Base-by-base conservation (phyloP, 2,329 filamentous ascomycete species). In the Elsinoe necatrix region DNA sequence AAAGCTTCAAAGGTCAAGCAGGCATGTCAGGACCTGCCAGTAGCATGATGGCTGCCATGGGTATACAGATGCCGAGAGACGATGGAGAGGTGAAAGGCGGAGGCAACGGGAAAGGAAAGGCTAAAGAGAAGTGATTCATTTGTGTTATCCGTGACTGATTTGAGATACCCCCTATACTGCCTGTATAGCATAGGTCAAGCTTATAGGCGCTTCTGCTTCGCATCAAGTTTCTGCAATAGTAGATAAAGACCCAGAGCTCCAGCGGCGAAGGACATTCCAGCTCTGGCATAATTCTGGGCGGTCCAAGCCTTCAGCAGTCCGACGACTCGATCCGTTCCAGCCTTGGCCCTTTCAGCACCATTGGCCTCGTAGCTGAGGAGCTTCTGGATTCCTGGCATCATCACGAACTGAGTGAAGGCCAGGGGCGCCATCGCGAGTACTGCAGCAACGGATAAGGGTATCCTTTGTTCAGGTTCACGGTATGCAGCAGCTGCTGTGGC, bases 1-100 rank as follows among this genome's bases (percentile, higher is more conserved):
- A 96, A 69, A 92, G 89, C 64, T 91, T 98, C 72, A 95, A 95
- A 67, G 85, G 87, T 14, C 92, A 97, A 69, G 89, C 78, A 16
- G 93, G 93, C 11, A 81, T 86, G 75, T 78, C 89, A 29, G 93
- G 93, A 0, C 93, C 93, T 0, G 87, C 87, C 1, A 84, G 91
- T 0, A 97, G 96, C 67, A 75, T 98, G 59, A 78, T 98, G 65
- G 85, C 84, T 5, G 80, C 95, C 73, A 86, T 97, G 85, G 90
- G 90, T 0, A 76, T 96, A 62, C 79, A 81, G 39, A 75, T 96
- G 58, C 92, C 92, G 0, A 79, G 87, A 59, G 89, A 95, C 65
- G 89, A 92, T 59, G 83, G 80, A 23, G 79, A 52, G 8, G 29
- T 52, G 7, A 39, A 25, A 9, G 20, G 48, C 18, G 39, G 12